Evolutionary conservation across 2,329 filamentous ascomycete genomes (phyloP).

Genomic region (Fusarium domesticum): DNA sequence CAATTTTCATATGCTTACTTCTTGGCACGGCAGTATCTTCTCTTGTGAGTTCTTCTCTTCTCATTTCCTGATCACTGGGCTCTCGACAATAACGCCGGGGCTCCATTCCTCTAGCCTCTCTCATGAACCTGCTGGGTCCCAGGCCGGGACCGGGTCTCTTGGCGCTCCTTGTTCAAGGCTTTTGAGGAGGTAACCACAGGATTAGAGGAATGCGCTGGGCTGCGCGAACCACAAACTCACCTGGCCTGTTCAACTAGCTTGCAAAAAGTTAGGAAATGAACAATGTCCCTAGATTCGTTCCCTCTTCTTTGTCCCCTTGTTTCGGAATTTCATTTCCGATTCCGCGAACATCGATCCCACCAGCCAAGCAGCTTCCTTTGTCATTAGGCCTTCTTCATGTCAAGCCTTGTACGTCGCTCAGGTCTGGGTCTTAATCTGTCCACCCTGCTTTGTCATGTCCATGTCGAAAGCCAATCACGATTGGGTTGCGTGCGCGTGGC

Average conservation of each 20-base stretch:
- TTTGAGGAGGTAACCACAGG: conserved; percentile 1
- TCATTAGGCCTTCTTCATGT: neutral
- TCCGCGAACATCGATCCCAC: neutral
- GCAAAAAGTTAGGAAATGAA: neutral
- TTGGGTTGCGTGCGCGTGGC: neutral
- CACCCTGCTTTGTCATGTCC: neutral
- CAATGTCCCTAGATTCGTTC: neutral
- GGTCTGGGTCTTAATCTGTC: neutral
- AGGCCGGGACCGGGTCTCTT: neutral
- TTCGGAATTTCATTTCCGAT: neutral
- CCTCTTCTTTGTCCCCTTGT: neutral
- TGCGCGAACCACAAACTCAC: conserved; percentile 2
- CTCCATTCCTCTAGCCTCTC: neutral
- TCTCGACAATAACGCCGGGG: neutral
- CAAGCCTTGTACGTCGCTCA: neutral
- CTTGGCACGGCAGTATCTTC: neutral
- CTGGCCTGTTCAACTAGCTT: neutral
- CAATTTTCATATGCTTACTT: neutral
- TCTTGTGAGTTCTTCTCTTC: too few species aligned
- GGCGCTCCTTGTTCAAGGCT: neutral
- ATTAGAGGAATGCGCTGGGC: conserved; percentile 14
- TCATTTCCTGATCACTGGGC: neutral
- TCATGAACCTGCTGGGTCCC: neutral
- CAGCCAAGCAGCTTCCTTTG: too few species aligned
- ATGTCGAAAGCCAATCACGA: neutral